Percentiles rank a stretch among this genome's conserved stretches.
phyloP scores from a whole-genome alignment of 2,329 filamentous ascomycete genomes.

The Pezicula carpinea region DNA sequence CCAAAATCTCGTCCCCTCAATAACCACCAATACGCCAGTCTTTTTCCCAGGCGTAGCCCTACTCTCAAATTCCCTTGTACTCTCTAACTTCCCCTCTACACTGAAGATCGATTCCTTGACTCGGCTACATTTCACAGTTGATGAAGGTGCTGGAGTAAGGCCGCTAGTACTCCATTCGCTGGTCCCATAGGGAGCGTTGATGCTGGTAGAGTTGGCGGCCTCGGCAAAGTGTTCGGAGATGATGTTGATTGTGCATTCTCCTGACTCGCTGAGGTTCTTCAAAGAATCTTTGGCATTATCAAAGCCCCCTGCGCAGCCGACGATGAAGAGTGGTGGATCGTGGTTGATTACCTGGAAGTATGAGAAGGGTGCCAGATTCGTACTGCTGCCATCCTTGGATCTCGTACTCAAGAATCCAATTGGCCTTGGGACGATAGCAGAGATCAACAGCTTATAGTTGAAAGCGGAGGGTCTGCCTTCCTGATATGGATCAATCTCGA shows the following conservation, averaged over 20 bases:
- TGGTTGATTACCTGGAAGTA: slow-evolving; percentile 82
- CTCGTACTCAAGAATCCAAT: slow-evolving; percentile 61
- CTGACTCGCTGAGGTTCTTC: slow-evolving; percentile 64
- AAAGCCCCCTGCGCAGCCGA: slow-evolving; percentile 44
- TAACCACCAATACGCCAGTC: slow-evolving; percentile 67
- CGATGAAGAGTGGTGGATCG: slow-evolving; percentile 79
- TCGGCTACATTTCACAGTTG: slow-evolving; percentile 64
- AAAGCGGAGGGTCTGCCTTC: slow-evolving; percentile 59
- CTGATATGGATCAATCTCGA: slow-evolving; percentile 77
- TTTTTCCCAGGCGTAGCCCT: slow-evolving; percentile 65
- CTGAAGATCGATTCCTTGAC: slow-evolving; percentile 80
- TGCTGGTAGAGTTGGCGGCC: slow-evolving; percentile 75
- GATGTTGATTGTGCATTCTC: slow-evolving; percentile 83
- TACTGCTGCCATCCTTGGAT: slow-evolving; percentile 53
- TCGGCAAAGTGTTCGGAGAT: slow-evolving; percentile 81
- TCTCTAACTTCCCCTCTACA: slow-evolving; percentile 75
- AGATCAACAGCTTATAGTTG: slow-evolving; percentile 94
- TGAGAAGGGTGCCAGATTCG: slow-evolving; percentile 82
- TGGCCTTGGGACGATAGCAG: slow-evolving; percentile 75
- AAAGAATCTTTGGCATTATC: slow-evolving; percentile 71
- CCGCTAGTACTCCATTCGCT: slow-evolving; percentile 79
- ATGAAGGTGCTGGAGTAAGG: slow-evolving; percentile 62
- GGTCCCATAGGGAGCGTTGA: slow-evolving; percentile 72
- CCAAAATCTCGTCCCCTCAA: slow-evolving; percentile 88
- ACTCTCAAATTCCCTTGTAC: slow-evolving; percentile 73